phyloP scores from a whole-genome alignment of 1,284 basidiomycete genomes.

The Xerocomus amazonicus region DNA sequence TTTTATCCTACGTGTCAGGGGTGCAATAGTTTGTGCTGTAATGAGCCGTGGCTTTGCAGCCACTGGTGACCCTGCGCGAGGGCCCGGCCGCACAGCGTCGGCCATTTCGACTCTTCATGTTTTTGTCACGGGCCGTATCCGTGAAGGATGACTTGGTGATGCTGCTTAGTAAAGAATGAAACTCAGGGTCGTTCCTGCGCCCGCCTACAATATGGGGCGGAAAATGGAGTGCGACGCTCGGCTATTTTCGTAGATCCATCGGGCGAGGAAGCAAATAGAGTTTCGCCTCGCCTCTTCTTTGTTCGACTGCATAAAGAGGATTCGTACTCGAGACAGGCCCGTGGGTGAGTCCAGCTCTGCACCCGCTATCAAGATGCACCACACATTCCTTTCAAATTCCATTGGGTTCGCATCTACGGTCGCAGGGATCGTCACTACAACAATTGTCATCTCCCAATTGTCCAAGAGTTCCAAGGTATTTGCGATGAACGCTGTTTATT shows the following conservation, averaged over 20 bases:
- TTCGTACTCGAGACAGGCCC: background rate
- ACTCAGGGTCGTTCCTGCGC: conserved; percentile 3
- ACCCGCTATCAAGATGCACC: conserved; percentile 3
- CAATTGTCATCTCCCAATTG: conserved; percentile 2
- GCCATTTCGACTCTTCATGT: background rate
- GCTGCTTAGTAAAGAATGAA: background rate
- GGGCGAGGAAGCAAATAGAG: background rate
- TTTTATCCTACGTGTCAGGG: background rate
- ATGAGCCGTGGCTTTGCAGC: background rate
- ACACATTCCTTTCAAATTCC: conserved; percentile 2
- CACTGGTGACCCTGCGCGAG: background rate
- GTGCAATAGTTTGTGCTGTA: background rate
- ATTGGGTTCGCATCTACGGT: conserved; percentile 2
- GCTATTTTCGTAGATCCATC: background rate
- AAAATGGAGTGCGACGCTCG: conserved; percentile 3
- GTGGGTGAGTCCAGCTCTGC: conserved; percentile 9
- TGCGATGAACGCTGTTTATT: background rate
- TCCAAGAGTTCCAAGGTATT: conserved; percentile 2
- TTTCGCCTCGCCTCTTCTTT: background rate
- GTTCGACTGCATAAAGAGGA: background rate
- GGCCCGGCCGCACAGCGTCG: background rate
- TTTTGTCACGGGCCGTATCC: background rate
- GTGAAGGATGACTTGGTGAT: background rate
- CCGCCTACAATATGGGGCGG: background rate
- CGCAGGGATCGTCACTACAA: conserved; percentile 4